phyloP scores from a whole-genome alignment of 192 early-diverging fungal genomes.

The Umbelopsis sp. region DNA sequence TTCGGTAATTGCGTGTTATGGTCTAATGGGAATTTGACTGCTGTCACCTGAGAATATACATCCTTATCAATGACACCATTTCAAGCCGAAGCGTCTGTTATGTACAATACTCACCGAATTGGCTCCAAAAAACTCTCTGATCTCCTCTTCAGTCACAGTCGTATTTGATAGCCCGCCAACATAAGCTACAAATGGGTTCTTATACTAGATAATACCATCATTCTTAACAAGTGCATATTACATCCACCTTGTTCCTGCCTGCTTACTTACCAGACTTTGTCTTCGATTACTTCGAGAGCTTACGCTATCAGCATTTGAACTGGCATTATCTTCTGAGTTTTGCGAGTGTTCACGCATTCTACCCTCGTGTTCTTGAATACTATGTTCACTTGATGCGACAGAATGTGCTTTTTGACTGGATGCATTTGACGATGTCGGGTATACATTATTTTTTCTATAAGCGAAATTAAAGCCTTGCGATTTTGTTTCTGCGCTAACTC shows the following conservation, averaged over 20 bases:
- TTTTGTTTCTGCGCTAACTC: constrained; percentile 56
- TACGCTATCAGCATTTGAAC: constrained; percentile 3
- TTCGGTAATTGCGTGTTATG: constrained; percentile 32
- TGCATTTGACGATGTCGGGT: constrained; percentile 21
- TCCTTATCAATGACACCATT: too few species aligned
- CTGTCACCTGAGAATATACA: constrained; percentile 23
- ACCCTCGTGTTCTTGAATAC: not conserved
- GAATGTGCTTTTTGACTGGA: constrained; percentile 19
- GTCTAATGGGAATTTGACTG: constrained; percentile 39
- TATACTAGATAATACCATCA: constrained; percentile 8
- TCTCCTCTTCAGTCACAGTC: constrained; percentile 40
- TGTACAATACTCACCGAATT: constrained; percentile 31
- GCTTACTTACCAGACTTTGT: constrained; percentile 23
- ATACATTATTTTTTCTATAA: constrained; percentile 47
- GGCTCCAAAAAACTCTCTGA: constrained; percentile 38
- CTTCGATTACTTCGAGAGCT: constrained; percentile 14
- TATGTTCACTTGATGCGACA: constrained; percentile 10
- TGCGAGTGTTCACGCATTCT: not conserved
- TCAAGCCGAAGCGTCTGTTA: not conserved
- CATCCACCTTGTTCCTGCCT: not conserved
- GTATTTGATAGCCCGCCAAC: constrained; percentile 37
- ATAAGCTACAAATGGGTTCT: constrained; percentile 33
- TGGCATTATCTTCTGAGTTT: constrained; percentile 10
- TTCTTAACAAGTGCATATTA: too few species aligned
- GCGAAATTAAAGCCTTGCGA: constrained; percentile 65